Base-by-base conservation (phyloP, 768 basidiomycete genomes). In the Tylopilus rubrobrunneus region DNA sequence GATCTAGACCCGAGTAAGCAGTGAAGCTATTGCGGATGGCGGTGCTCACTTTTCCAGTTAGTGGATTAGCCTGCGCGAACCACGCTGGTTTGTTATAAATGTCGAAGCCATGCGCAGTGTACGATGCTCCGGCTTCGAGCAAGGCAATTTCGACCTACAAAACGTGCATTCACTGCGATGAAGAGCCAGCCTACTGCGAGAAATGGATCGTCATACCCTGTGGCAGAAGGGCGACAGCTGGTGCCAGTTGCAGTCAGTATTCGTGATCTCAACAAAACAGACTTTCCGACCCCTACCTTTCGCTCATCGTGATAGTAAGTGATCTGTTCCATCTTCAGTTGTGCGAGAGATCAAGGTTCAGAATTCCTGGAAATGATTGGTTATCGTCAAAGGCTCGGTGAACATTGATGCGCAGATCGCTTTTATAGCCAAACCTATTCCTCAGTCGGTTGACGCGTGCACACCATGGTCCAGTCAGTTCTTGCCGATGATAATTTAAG, bases 21-120 rank as follows among this genome's bases (percentile, higher is more conserved):
- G 31, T 31, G 31, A 4, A 11, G 31, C 31, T 5, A 2, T 31
- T 8, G 31, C n/a, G 37, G 12, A 8, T 4, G 37, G n/a, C 37
- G 17, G n/a, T 10, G 34, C 37, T 62, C 63, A 84, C 85, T 76
- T 85, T 86, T 67, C 79, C 79, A 2, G 57, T 59, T 0, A 78
- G 78, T 0, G 84, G 81, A 63, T 87, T 88, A 23, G 85, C 76
- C 53, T 80, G 74, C 0, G 79, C 73, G 60, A 84, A 86, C 85
- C 85, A 86, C 51, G 76, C 78, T 1, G 85, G 85, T 67, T 86
- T 88, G 69, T 83, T 82, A 57, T 57, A 49, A 15, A 87, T 67
- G 52, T 86, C 80, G 45, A 87, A 76, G 58, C 84, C 78, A 49
- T 69, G 81, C 5, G 76, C 67, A 9, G 70, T 80, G 64, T 73